Evolutionary conservation across 2,329 filamentous ascomycete genomes (phyloP).

Genomic region (Diaporthe ampelina): DNA sequence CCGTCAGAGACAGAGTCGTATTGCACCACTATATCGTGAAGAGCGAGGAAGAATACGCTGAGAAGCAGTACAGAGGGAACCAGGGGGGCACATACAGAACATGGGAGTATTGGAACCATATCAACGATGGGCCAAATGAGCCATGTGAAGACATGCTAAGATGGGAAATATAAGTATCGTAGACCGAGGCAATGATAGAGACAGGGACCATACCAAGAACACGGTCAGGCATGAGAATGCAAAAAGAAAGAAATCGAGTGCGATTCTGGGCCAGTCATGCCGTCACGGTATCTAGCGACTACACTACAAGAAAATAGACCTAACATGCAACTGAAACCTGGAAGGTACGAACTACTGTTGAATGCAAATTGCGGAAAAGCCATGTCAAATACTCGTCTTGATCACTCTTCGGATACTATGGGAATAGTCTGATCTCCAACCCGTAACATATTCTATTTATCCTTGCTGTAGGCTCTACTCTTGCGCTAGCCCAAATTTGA

Average conservation of each 20-base stretch:
- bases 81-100: not conserved
- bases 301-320: not conserved
- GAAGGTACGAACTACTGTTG: not conserved
- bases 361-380: not conserved
- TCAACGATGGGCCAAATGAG: slow-evolving; percentile 17
- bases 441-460: not conserved
- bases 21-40: slow-evolving; percentile 53
- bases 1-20: slow-evolving; percentile 48
- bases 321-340: not conserved
- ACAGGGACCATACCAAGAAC: too few relatives aligned
- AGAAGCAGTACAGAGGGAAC: slow-evolving; percentile 15
- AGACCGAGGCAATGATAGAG: too few relatives aligned
- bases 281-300: too few relatives aligned
- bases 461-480: not conserved
- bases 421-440: not conserved
- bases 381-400: not conserved
- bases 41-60: slow-evolving; percentile 49
- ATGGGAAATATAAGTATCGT: not conserved
- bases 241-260: too few relatives aligned
- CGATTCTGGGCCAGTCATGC: too few relatives aligned
- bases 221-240: too few relatives aligned
- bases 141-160: slow-evolving; percentile 26
- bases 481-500: not conserved
- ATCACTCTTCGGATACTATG: not conserved
- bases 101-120: slow-evolving; percentile 26